Evolutionary conservation across 768 basidiomycete species (phyloP).

Genomic region (Baorangia bicolor): DNA sequence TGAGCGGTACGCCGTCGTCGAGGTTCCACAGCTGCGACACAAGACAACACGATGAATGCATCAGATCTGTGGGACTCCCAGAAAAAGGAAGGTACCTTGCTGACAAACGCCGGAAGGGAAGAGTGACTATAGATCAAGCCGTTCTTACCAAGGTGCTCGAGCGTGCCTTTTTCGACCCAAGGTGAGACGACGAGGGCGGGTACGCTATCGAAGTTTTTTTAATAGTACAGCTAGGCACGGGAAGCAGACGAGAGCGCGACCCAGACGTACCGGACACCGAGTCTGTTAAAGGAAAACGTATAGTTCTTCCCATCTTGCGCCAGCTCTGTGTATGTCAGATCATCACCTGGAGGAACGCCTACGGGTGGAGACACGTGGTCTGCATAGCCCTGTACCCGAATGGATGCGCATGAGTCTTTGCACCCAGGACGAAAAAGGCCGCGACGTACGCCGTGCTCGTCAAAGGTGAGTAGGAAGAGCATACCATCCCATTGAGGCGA

Average conservation of each 20-base stretch:
- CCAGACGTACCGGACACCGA: conserved; percentile 22
- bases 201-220: conserved; percentile 3
- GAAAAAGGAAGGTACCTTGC: conserved; percentile 12
- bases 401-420: not conserved
- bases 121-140: conserved; percentile 23
- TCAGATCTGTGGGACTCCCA: not conserved
- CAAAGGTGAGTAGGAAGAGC: conserved; percentile 26
- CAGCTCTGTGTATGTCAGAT: conserved; percentile 22
- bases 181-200: conserved; percentile 25
- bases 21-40: conserved; percentile 23
- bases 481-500: conserved; percentile 24
- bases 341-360: conserved; percentile 22
- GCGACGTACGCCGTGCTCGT: conserved; percentile 25
- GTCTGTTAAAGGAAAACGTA: conserved; percentile 24
- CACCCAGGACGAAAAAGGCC: not conserved
- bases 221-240: not conserved
- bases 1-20: conserved; percentile 21
- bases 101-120: conserved; percentile 21
- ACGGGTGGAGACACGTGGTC: conserved; percentile 25
- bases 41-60: not conserved
- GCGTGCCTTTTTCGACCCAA: conserved; percentile 22
- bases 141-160: conserved; percentile 8
- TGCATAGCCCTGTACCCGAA: conserved; percentile 19
- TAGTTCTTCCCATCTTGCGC: conserved; percentile 20
- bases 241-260: not conserved